These are phyloP conservation scores for Coemansia sp. DNA, from an alignment of 192 early-diverging fungal species.

Conservation along the genomic window DNA sequence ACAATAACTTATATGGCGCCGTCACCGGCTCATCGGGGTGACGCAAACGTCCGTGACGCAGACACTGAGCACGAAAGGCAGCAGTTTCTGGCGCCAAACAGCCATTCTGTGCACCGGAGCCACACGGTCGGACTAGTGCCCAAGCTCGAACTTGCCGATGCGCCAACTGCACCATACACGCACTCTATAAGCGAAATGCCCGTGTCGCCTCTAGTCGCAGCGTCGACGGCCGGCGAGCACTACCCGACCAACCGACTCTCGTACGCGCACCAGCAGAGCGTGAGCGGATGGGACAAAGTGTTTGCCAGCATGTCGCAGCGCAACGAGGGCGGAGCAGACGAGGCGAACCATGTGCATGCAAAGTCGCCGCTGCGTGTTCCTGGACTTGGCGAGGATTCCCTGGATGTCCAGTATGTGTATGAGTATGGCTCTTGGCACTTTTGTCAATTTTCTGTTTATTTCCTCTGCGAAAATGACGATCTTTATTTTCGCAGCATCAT, in stretches of 20 bases:
- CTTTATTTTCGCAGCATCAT: not conserved
- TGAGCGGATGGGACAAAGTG: constrained; percentile 52
- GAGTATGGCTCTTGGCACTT: constrained; percentile 31
- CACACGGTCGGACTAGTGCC: not conserved
- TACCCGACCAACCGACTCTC: constrained; percentile 32
- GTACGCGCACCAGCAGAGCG: constrained; percentile 48
- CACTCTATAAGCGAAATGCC: constrained; percentile 5
- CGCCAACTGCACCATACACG: not conserved
- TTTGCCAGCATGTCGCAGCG: constrained; percentile 44
- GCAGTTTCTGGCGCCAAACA: not conserved
- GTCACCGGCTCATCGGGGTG: not conserved
- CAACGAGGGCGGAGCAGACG: constrained; percentile 21
- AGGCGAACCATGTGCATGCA: constrained; percentile 11
- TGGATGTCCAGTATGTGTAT: constrained; percentile 56
- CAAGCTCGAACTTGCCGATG: not conserved
- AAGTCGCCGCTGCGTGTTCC: constrained; percentile 17
- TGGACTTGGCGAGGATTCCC: constrained; percentile 35
- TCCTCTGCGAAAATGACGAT: not conserved
- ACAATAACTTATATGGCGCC: not conserved
- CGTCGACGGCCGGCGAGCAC: constrained; percentile 27
- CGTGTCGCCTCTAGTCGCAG: constrained; percentile 30
- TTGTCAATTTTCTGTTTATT: not conserved
- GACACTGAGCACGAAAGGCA: not conserved
- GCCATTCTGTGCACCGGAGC: not conserved
- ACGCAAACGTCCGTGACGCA: not conserved